phyloP scores from a whole-genome alignment of 202 grass and related monocot genomes.

The Panicum hallii region DNA sequence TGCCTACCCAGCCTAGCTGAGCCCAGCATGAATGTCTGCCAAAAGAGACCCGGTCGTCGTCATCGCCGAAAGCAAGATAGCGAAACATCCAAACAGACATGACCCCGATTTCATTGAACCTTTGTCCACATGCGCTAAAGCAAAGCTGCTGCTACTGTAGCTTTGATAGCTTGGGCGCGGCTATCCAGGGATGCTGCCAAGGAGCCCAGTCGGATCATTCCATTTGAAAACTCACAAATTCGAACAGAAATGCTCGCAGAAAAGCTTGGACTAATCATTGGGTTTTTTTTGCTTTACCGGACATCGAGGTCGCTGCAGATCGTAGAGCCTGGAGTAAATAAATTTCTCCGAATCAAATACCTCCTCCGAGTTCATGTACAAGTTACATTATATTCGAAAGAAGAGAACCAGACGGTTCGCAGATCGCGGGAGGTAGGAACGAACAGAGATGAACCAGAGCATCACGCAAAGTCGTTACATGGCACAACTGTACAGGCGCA shows the following conservation, averaged over 20 bases:
- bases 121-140: slow-evolving; percentile 21
- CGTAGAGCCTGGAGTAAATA: not conserved
- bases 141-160: not conserved
- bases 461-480: slow-evolving; percentile 50
- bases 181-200: slow-evolving; percentile 8
- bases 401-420: not conserved
- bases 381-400: slow-evolving; percentile 21
- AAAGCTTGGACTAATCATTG: slow-evolving; percentile 26
- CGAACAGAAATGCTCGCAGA: not conserved
- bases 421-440: not conserved
- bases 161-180: slow-evolving; percentile 25
- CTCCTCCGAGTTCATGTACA: slow-evolving; percentile 34
- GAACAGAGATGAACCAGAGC: slow-evolving; percentile 18
- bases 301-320: slow-evolving; percentile 16
- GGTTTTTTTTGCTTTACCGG: slow-evolving; percentile 20
- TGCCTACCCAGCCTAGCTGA: too few species aligned
- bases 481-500: not conserved
- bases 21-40: not conserved
- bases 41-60: not conserved
- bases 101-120: slow-evolving; percentile 7
- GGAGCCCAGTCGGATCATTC: not conserved
- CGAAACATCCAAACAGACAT: not conserved
- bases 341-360: not conserved
- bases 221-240: slow-evolving; percentile 14
- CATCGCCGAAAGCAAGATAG: slow-evolving; percentile 26